Evolutionary conservation across 1,284 basidiomycete genomes (phyloP), one percentile per base, ranked within the genome.

Genomic region (Cerrena zonata): DNA sequence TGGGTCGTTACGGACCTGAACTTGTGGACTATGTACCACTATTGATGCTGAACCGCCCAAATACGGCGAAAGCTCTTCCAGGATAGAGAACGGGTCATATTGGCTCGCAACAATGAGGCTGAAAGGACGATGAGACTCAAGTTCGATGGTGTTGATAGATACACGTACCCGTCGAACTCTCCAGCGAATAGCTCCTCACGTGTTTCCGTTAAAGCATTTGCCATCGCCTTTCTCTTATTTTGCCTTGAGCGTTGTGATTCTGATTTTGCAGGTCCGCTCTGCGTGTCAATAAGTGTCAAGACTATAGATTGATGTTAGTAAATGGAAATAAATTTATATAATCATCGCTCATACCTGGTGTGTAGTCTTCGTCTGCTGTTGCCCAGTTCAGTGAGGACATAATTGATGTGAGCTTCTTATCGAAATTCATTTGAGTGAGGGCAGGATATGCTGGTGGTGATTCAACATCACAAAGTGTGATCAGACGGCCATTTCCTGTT

Each of bases 361-460:
- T 73, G 60, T 91, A 90, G 24, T 84, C 80, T 63, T 88, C 82
- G 49, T 91, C 84, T 5, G 85, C 84, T n/a, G 89, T 89, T 30
- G 90, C 88, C 94, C 94, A 98, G 64, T 95, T 94, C 24, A 97
- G 69, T 7, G 84, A 84, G 11, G 79, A 77, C 50, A 93, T 70
- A 34, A 84, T 74, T 0, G 75, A 65, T 10, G 74, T 71, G 22
- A 77, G 68, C 49, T 83, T 74, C 52, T 82, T 74, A 23, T 82
- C 75, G 61, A 94, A 91, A 66, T 97, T 97, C 89, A 96, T 92
- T 49, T 86, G 76, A 2, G 78, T 75, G 63, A 95, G 69, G 19
- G 94, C 79, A 36, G 92, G 91, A 66, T 94, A 93, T 34, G 92
- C 86, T 10, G 96, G 95, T 4, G 95, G 94, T 2, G 89, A 92